Base-by-base conservation (phyloP, 768 basidiomycete genomes). In the Steccherinum ochraceum region DNA sequence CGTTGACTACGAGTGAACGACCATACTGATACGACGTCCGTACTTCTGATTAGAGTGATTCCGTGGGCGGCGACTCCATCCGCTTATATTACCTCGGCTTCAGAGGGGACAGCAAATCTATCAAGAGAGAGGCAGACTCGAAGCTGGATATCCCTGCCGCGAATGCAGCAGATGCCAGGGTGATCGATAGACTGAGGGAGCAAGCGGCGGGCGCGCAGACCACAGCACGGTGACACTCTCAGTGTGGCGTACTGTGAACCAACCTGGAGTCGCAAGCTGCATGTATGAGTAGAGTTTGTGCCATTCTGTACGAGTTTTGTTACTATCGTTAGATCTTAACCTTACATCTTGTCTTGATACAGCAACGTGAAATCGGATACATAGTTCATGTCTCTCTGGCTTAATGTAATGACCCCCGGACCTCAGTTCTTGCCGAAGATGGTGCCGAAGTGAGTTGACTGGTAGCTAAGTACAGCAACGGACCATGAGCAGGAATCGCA, bases 11-110 rank as follows among this genome's bases (percentile, higher is more conserved):
- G 35, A 39, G n/a, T n/a, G n/a, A n/a, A n/a, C n/a, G n/a, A n/a
- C n/a, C n/a, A n/a, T n/a, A n/a, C n/a, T n/a, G n/a, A n/a, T n/a
- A n/a, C n/a, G n/a, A n/a, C 41, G 46, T 18, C 40, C 10, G 40
- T 40, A 30, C 51, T 23, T 44, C 18, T 13, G 24, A 49, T 30
- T 55, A 89, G 88, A 80, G 79, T 49, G 80, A 89, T 40, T 72
- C 88, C 2, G 73, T 72, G 3, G 87, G 86, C 4, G 84, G 76
- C 23, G 84, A 88, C 5, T 55, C 68, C 16, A 79, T 85, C 2
- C 70, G 85, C 21, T 66, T 93, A 30, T 93, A 86, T 61, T 93
- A 83, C 60, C 60, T 93, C 40, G 90, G 90, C 18, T 93, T 93
- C 73, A 86, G 82, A 63, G 91, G 90, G 40, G 86, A 89, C 56